phyloP scores from a whole-genome alignment of 306 rosid genomes.

The Arachis stenosperma region DNA sequence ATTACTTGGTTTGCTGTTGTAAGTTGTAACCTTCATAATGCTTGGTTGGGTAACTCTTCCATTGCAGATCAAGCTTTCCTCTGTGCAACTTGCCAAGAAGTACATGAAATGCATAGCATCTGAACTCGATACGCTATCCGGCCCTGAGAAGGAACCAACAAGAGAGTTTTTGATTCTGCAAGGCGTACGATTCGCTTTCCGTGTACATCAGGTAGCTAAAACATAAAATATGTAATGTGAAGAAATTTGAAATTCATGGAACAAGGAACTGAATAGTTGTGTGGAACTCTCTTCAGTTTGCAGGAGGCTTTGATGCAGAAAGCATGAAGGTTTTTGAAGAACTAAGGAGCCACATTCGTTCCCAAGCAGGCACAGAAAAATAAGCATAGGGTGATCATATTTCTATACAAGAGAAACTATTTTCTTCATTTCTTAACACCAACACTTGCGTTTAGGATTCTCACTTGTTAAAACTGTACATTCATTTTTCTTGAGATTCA shows the following conservation, averaged over 20 bases:
- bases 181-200: conserved; percentile 91
- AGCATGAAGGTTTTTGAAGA: conserved; percentile 95
- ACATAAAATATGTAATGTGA: background rate
- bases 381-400: conserved; percentile 40
- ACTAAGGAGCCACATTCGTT: conserved; percentile 60
- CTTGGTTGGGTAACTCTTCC: conserved; percentile 15
- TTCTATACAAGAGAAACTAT: too few relatives aligned
- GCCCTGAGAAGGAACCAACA: conserved; percentile 73
- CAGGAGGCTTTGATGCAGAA: conserved; percentile 87
- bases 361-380: conserved; percentile 49
- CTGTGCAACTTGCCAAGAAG: conserved; percentile 81
- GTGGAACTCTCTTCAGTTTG: conserved; percentile 66
- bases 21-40: background rate
- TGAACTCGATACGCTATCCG: conserved; percentile 69
- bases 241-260: conserved; percentile 9
- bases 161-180: conserved; percentile 79
- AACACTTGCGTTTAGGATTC: background rate
- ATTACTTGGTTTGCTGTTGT: conserved; percentile 10
- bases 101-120: conserved; percentile 86
- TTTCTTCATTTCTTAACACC: background rate
- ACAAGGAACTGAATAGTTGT: background rate
- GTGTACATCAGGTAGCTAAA: conserved; percentile 80
- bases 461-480: too few relatives aligned
- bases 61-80: conserved; percentile 83
- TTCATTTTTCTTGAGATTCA: too few relatives aligned